Conservation (phyloP, 805 yeast species). For the Metschnikowia drakensbergensis region DNA sequence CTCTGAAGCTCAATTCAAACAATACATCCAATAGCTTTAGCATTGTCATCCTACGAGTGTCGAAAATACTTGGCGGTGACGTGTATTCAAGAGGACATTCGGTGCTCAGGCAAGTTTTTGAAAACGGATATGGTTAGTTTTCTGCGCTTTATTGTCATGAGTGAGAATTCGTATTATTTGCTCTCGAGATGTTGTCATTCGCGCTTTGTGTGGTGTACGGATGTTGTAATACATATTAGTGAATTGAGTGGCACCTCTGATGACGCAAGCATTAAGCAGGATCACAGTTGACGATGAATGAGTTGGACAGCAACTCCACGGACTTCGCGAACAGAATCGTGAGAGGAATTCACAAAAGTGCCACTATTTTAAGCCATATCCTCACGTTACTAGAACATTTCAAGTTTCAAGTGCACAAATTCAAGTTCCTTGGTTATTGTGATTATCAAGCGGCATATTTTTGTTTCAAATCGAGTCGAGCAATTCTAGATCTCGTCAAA, state of each 20-base stretch:
- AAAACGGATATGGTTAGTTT: too few species aligned
- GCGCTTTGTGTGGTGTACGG: not conserved
- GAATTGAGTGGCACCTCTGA: not conserved
- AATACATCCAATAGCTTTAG: too few species aligned
- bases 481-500: not conserved
- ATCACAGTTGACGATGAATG: not conserved
- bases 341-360: not conserved
- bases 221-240: not conserved
- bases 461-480: constrained; percentile 14
- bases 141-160: too few species aligned
- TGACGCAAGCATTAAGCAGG: not conserved
- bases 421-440: constrained; percentile 29
- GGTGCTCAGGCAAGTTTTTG: too few species aligned
- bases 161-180: too few species aligned
- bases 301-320: not conserved
- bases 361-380: not conserved
- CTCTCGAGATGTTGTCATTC: not conserved
- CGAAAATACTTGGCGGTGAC: too few species aligned
- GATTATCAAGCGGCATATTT: constrained; percentile 37
- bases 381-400: constrained; percentile 31
- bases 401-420: constrained; percentile 30
- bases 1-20: too few species aligned
- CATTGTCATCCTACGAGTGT: too few species aligned
- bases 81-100: too few species aligned
- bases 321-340: not conserved